phyloP scores from a whole-genome alignment of 148 eudicot genomes.

The Gaultheria prostrata region DNA sequence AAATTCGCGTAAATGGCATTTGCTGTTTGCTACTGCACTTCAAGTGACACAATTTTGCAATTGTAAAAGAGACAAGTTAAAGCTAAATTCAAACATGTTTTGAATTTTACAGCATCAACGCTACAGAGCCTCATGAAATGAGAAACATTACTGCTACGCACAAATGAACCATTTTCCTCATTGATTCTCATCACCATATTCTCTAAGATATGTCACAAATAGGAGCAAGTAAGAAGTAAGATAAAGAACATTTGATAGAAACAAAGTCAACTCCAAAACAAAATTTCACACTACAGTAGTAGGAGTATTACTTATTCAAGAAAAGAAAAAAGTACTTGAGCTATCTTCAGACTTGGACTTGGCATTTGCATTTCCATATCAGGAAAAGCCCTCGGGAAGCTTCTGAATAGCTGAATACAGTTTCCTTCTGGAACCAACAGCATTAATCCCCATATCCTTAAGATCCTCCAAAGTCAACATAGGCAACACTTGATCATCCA shows the following conservation, averaged over 20 bases:
- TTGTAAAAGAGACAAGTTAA: background rate
- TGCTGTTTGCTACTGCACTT: background rate
- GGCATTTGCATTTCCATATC: slow-evolving; percentile 14
- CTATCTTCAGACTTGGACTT: slow-evolving; percentile 5
- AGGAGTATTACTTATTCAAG: background rate
- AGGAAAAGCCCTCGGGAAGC: slow-evolving; percentile 49
- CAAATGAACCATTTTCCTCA: background rate
- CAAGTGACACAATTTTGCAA: background rate
- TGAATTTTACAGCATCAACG: background rate
- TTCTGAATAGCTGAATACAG: slow-evolving; percentile 54
- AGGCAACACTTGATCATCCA: slow-evolving; percentile 73
- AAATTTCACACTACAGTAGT: background rate
- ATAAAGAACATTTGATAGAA: background rate
- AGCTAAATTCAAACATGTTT: background rate
- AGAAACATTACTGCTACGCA: background rate
- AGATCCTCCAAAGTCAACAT: slow-evolving; percentile 66
- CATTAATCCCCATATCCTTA: slow-evolving; percentile 79
- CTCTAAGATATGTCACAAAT: background rate
- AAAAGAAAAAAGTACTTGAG: slow-evolving; percentile 8
- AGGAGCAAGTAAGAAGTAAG: background rate
- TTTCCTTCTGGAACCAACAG: slow-evolving; percentile 68
- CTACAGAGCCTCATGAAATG: background rate
- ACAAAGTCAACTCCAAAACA: background rate
- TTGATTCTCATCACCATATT: background rate
- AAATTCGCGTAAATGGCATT: background rate